phyloP scores from a whole-genome alignment of 2,329 filamentous ascomycete species.

The Sporothrix humicola region DNA sequence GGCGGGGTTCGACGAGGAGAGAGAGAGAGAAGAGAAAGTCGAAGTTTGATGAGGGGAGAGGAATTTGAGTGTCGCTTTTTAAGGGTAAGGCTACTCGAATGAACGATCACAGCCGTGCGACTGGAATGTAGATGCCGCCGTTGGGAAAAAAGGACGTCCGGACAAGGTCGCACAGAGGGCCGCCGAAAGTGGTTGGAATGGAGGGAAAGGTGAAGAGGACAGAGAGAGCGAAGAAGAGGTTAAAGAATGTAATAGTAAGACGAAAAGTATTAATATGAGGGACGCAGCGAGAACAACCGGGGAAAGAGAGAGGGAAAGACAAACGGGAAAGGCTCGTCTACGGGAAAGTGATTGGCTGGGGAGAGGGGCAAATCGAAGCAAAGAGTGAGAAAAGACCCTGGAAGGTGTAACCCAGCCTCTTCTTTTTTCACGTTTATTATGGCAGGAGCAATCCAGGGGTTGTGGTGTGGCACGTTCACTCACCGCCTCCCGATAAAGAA shows the following conservation, averaged over 20 bases:
- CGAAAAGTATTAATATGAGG: not conserved
- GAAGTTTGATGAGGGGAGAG: not conserved
- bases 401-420: constrained; percentile 25
- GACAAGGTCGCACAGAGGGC: not conserved
- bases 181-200: not conserved
- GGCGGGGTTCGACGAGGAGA: no score
- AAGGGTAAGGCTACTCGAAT: not conserved
- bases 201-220: not conserved
- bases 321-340: not conserved
- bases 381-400: not conserved
- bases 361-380: constrained; percentile 6
- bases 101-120: not conserved
- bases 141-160: constrained; percentile 13
- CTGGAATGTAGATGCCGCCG: constrained; percentile 28
- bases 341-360: constrained; percentile 21
- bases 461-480: not conserved
- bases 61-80: not conserved
- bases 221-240: not conserved
- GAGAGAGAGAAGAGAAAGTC: not conserved
- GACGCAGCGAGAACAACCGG: not conserved
- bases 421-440: not conserved
- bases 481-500: constrained; percentile 16
- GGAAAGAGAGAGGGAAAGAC: not conserved
- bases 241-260: constrained; percentile 12
- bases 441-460: constrained; percentile 20